Base-by-base conservation (phyloP, 805 yeast genomes). In the Danielia reshetovae region DNA sequence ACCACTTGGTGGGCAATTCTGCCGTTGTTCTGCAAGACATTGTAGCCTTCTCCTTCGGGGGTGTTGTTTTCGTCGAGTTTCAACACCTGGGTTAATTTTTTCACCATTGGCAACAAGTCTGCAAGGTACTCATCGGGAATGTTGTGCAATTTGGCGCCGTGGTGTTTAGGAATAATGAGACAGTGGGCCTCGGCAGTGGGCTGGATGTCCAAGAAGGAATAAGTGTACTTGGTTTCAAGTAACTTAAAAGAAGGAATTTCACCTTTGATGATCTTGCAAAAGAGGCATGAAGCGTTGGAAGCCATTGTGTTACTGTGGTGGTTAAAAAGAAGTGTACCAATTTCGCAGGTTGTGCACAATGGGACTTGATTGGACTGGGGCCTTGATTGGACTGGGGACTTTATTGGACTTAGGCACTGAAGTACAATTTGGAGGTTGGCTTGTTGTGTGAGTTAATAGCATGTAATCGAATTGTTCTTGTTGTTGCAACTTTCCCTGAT, bases 1-100 rank as follows among this genome's bases (percentile, higher is more conserved):
- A 93, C 97, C 36, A 74, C 82, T 67, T 90, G 98, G 57, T 93
- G 97, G 9, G 97, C 98, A 54, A 89, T 80, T 56, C 85, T 67
- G 32, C 97, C 97, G 50, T 90, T 93, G 71, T 90, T 93, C 62
- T 89, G 97, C 46, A 90, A 68, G 14, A 90, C 58, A 56, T 90
- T 90, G 72, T 90, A 90, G 29, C 95, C 95, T 32, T 63, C 70
- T 13, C 87, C 86, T 4, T 72, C 70, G 4, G 70, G 70, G 21
- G 77, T 74, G 24, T 84, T 76, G 40, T 81, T 82, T 29, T 66
- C 64, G 45, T 76, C 82, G 44, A 81, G 70, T 3, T 75, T 81
- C 42, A 85, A 66, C 5, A 84, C 83, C 45, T 76, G 73, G 40
- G 93, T 88, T 46, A 93, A 68, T 56, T 81, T 86, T 71, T 90